Base-by-base conservation (phyloP, 352 stramenopile species). In the Phytophthora meadii region DNA sequence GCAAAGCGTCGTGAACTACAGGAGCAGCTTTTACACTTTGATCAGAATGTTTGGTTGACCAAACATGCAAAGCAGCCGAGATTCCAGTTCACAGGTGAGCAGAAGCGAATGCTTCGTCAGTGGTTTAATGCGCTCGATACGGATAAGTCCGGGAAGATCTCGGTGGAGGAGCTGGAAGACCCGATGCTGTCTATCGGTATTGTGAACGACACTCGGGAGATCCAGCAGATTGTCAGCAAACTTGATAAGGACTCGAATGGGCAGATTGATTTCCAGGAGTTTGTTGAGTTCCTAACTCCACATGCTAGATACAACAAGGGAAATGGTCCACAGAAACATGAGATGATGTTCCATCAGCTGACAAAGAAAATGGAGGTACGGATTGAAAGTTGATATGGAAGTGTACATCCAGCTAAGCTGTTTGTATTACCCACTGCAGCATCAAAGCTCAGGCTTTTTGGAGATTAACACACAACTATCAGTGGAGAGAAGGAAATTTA, bases 111-210 rank as follows among this genome's bases (percentile, higher is more conserved):
- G 81, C 71, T 93, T 15, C 75, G 73, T 11, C 82, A 89, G 52
- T 93, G 85, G 85, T 93, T 93, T 59, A 73, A 93, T 24, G 77
- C 79, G 5, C 59, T 93, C 17, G 85, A 93, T 57, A 61, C 79
- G 2, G 82, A 93, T 49, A 70, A 77, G 0, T 92, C 81, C 0
- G 85, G 85, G 8, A 92, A 87, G 68, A 89, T 93, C 42, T 89
- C 77, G 1, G 82, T 90, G 2, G 82, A 93, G 65, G 84, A 92
- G 24, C 74, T 93, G 9, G 77, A 93, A 41, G 82, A 93, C 51
- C 81, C 83, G 24, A 89, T 93, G 81, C 77, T 93, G 10, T 91
- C 85, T 17, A 90, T 93, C 24, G 85, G 85, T 14, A 82, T 92
- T 22, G 85, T 90, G 45, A 88, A 73, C 25, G 84, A 90, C 37